These are phyloP conservation scores for Dendrobium chrysotoxum DNA, from an alignment of 106 monocot genomes.

Conservation along the genomic window DNA sequence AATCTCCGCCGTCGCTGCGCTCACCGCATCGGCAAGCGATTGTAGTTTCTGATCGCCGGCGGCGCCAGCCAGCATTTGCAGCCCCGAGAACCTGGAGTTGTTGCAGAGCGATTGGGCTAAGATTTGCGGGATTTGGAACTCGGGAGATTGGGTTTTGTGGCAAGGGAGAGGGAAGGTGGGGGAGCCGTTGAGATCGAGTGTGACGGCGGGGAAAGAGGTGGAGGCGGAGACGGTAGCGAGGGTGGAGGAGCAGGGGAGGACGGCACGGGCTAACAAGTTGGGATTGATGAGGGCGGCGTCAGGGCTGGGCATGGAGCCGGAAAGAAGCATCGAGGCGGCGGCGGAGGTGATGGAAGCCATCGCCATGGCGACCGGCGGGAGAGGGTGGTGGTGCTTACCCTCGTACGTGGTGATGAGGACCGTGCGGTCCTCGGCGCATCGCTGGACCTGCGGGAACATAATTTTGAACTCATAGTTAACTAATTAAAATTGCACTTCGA, in stretches of 20 bases:
- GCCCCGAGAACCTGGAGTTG: slow-evolving; percentile 68
- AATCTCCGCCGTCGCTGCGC: slow-evolving; percentile 54
- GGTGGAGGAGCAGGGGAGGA: slow-evolving; percentile 61
- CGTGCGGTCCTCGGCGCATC: slow-evolving; percentile 52
- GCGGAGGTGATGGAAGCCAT: slow-evolving; percentile 73
- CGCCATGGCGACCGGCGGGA: slow-evolving; percentile 52
- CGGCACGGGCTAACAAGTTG: slow-evolving; percentile 25
- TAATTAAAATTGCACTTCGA: background rate
- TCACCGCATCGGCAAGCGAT: slow-evolving; percentile 38
- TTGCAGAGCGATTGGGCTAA: slow-evolving; percentile 40
- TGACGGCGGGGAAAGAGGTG: slow-evolving; percentile 89
- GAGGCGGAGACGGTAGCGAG: slow-evolving; percentile 92
- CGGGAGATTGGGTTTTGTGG: slow-evolving; percentile 19
- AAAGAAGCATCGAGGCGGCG: slow-evolving; percentile 55
- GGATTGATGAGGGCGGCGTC: slow-evolving; percentile 29
- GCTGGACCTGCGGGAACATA: slow-evolving; percentile 34
- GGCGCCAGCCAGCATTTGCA: slow-evolving; percentile 39
- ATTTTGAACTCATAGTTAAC: background rate
- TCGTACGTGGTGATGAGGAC: slow-evolving; percentile 69
- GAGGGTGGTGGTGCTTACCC: slow-evolving; percentile 61
- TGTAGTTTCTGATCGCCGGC: background rate
- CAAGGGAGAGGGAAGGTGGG: slow-evolving; percentile 22
- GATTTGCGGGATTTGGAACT: slow-evolving; percentile 22
- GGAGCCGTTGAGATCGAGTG: slow-evolving; percentile 64
- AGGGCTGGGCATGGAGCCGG: slow-evolving; percentile 35